phyloP scores from a whole-genome alignment of 23 red algal species.

The Chondrus crispus region DNA sequence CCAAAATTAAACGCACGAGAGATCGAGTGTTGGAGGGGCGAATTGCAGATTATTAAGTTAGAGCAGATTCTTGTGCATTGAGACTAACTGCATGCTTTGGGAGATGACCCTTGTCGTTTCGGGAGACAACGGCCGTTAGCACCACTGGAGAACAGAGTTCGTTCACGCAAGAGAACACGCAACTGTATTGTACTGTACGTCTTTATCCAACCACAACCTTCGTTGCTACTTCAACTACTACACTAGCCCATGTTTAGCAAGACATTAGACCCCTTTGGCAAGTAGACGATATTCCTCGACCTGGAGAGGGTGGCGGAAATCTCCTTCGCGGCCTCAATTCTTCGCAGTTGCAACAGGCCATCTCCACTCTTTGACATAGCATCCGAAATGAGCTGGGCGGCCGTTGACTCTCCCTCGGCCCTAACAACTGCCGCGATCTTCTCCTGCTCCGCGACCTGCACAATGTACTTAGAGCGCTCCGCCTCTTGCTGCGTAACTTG shows the following conservation, averaged over 20 bases:
- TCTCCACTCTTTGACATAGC: constrained; percentile 88
- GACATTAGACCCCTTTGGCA: constrained; percentile 83
- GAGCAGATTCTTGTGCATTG: too few species aligned
- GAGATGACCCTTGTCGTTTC: too few species aligned
- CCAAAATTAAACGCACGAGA: too few species aligned
- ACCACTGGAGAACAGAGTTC: too few species aligned
- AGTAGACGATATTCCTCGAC: constrained; percentile 86
- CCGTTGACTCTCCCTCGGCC: constrained; percentile 87
- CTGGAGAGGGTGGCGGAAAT: constrained; percentile 77
- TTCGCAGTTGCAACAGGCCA: constrained; percentile 86
- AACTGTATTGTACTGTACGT: too few species aligned
- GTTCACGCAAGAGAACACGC: too few species aligned
- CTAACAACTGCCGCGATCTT: constrained; percentile 93
- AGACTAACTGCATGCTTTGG: too few species aligned
- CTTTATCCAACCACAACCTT: too few species aligned
- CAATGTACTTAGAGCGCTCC: constrained; percentile 91
- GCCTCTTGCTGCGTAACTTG: constrained; percentile 99
- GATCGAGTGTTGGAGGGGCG: too few species aligned
- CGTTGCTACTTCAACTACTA: too few species aligned
- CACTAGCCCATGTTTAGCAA: constrained; percentile 77
- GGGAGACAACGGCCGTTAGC: too few species aligned
- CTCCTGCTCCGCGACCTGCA: constrained; percentile 93
- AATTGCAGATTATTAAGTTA: too few species aligned
- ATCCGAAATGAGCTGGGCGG: constrained; percentile 89
- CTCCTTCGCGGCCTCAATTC: constrained; percentile 95